phyloP scores from a whole-genome alignment of 495 filamentous ascomycete species.

The Tuber microsphaerosporum region DNA sequence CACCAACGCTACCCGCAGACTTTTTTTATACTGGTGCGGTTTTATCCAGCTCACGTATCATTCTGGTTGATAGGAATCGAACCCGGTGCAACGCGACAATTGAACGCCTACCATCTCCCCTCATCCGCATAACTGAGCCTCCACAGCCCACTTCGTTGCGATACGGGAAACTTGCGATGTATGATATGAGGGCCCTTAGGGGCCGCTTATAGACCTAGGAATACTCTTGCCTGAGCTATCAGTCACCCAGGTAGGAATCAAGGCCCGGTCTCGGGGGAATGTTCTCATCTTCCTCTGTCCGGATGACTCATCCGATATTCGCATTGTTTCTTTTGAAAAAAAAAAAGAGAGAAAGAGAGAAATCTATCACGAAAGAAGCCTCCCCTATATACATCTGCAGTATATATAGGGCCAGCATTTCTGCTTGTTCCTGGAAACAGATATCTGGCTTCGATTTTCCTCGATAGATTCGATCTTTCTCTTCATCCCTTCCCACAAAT shows the following conservation, averaged over 20 bases:
- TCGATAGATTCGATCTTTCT: background rate
- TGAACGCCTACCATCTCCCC: background rate
- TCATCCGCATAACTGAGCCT: background rate
- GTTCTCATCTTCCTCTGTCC: background rate
- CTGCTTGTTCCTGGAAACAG: background rate
- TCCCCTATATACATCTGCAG: background rate
- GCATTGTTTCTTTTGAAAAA: background rate
- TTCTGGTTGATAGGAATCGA: background rate
- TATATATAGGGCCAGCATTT: background rate
- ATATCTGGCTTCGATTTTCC: background rate
- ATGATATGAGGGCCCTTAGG: background rate
- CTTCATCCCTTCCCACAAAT: background rate
- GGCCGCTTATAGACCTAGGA: background rate
- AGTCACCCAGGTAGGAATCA: background rate
- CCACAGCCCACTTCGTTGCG: background rate
- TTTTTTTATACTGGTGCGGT: background rate
- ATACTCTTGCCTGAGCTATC: background rate
- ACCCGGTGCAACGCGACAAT: background rate
- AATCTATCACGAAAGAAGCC: background rate
- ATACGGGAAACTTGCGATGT: background rate
- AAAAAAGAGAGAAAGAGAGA: background rate
- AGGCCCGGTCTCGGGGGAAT: background rate
- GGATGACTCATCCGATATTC: background rate
- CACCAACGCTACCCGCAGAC: background rate
- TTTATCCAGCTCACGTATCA: background rate